Percentiles rank a stretch among this genome's conserved stretches.
These are phyloP conservation scores for Naganishia liquefaciens DNA, from an alignment of 1,284 basidiomycete species.

Conservation along the genomic window DNA sequence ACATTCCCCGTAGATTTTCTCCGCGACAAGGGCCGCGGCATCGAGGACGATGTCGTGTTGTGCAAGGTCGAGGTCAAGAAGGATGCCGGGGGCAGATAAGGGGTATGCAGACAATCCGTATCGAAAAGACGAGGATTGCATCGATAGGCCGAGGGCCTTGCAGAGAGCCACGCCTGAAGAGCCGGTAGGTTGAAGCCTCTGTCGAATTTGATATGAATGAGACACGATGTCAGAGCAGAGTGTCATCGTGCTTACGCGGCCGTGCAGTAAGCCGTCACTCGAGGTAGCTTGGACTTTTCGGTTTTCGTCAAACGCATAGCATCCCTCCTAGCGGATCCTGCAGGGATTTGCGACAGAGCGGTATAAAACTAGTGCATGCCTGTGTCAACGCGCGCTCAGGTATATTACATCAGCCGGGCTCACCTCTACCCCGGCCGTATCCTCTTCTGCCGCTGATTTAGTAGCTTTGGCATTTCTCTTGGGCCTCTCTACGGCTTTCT, in stretches of 20 bases:
- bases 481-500: constrained; percentile 48
- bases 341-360: constrained; percentile 87
- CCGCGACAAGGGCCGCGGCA: constrained; percentile 23
- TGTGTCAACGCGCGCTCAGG: neutral
- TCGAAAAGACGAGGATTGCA: constrained; percentile 69
- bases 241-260: constrained; percentile 65
- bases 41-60: constrained; percentile 34
- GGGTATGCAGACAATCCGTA: constrained; percentile 53
- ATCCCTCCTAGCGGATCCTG: constrained; percentile 88
- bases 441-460: constrained; percentile 82
- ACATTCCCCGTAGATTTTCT: constrained; percentile 19
- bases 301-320: constrained; percentile 86
- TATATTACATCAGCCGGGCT: constrained; percentile 38
- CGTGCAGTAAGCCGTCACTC: constrained; percentile 93
- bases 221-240: neutral
- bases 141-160: constrained; percentile 74
- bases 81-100: constrained; percentile 48
- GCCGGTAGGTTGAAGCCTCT: constrained; percentile 87
- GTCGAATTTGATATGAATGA: constrained; percentile 5
- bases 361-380: constrained; percentile 68
- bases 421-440: constrained; percentile 67
- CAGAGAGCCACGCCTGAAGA: constrained; percentile 82
- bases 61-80: constrained; percentile 19
- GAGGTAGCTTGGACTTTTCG: constrained; percentile 88
- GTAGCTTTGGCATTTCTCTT: constrained; percentile 55